A percentile compares a stretch with the other conserved stretches of the same genome.
Evolutionary conservation across 345 rosid genomes (phyloP).

Genomic region (Lepidium aucheri): DNA sequence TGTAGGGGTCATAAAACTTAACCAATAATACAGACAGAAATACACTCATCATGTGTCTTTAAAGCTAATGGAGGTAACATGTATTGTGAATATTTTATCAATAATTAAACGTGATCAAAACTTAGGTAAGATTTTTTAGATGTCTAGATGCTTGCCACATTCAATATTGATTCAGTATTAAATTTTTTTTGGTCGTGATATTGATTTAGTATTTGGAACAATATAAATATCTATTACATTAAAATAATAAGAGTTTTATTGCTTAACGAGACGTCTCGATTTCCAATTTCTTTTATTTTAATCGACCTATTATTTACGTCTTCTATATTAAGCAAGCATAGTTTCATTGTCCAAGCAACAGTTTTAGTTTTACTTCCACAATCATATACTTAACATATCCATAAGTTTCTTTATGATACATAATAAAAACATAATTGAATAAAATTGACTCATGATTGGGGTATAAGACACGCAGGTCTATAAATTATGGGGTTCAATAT

Average conservation of each 20-base stretch:
- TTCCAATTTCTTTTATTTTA: neutral
- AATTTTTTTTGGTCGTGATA: too few species aligned
- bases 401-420: neutral
- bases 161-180: too few species aligned
- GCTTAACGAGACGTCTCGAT: constrained; percentile 6
- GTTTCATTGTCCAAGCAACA: constrained; percentile 5
- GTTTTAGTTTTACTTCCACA: neutral
- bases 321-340: neutral
- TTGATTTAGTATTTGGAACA: neutral
- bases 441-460: neutral
- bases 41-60: neutral
- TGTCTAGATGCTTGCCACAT: neutral
- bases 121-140: neutral
- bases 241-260: neutral
- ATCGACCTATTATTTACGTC: neutral
- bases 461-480: neutral
- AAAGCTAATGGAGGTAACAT: constrained; percentile 16
- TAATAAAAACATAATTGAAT: neutral
- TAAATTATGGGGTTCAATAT: constrained; percentile 1
- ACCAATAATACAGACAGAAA: neutral
- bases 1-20: neutral
- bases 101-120: neutral
- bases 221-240: too few species aligned
- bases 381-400: neutral
- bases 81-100: constrained; percentile 3